phyloP scores from a whole-genome alignment of 371 early-diverging fungal genomes.

The Mucor ambiguus region DNA sequence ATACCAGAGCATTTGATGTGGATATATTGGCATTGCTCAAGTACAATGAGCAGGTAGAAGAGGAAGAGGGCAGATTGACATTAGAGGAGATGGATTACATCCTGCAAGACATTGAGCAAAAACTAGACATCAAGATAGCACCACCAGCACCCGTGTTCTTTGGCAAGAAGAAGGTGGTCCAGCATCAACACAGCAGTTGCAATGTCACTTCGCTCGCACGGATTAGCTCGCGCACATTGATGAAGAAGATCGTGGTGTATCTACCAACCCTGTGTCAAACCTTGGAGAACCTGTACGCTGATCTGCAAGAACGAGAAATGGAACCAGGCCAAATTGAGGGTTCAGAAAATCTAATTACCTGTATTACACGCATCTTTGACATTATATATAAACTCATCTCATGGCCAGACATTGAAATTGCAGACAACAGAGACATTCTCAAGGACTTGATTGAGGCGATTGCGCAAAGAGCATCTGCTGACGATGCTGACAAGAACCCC shows the following conservation, averaged over 20 bases:
- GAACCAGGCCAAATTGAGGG: conserved; percentile 34
- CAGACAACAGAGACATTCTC: conserved; percentile 42
- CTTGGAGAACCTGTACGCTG: conserved; percentile 36
- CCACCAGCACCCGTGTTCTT: conserved; percentile 26
- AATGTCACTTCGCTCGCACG: conserved; percentile 39
- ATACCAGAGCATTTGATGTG: conserved; percentile 58
- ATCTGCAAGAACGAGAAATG: conserved; percentile 32
- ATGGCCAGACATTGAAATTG: conserved; percentile 58
- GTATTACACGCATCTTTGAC: conserved; percentile 48
- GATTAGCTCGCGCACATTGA: conserved; percentile 35
- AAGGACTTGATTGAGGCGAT: conserved; percentile 24
- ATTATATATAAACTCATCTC: conserved; percentile 50
- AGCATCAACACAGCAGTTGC: conserved; percentile 19
- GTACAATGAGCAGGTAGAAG: conserved; percentile 15
- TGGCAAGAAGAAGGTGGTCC: conserved; percentile 34
- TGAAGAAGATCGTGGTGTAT: conserved; percentile 37
- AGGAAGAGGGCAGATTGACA: conserved; percentile 9
- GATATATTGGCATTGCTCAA: conserved; percentile 21
- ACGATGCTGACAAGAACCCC: conserved; percentile 5
- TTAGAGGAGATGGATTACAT: conserved; percentile 48
- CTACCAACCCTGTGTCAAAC: conserved; percentile 38
- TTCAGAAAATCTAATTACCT: conserved; percentile 30
- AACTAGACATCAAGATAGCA: conserved; percentile 55
- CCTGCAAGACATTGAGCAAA: conserved; percentile 54
- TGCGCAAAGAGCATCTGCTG: conserved; percentile 19